Base-by-base conservation (phyloP, 108 stramenopile species). In the Cylindrotheca fusiformis region DNA sequence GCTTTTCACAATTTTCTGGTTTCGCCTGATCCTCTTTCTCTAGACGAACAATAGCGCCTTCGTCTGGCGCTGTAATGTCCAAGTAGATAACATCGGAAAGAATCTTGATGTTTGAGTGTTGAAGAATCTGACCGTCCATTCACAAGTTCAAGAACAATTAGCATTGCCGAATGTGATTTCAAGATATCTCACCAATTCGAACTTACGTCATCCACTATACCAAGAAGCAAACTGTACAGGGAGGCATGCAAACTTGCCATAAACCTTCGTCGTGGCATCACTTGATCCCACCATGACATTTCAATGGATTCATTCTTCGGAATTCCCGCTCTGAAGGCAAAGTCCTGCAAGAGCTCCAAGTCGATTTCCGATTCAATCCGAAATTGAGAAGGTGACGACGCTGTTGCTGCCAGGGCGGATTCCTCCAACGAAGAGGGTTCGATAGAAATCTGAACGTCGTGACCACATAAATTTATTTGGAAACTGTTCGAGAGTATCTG, bases 171-270 rank as follows among this genome's bases (percentile, higher is more conserved):
- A n/a, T n/a, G n/a, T n/a, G n/a, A n/a, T n/a, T n/a, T n/a, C n/a
- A n/a, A n/a, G n/a, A n/a, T n/a, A n/a, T n/a, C n/a, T n/a, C n/a
- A n/a, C n/a, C n/a, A n/a, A n/a, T n/a, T n/a, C n/a, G n/a, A 8
- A 23, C 48, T 49, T 8, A 76, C 20, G 21, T 76, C 66, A 31
- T 74, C 72, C 28, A 62, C 21, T 44, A 74, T 68, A 12, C 67
- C 72, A 2, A 74, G 32, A 22, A 74, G 22, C 27, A 76, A 47
- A 1, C 57, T 64, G 55, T 76, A 76, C 69, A 76, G 60, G 0
- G 69, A 65, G n/a, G 33, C 57, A 54, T 76, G 65, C 17, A 76
- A 36, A 22, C 70, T 67, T 23, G 21, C 63, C 27, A 62, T 41
- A 32, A 76, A 60, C 25, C 64, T 48, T 31, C 32, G 23, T 14